Conservation (phyloP, 2,329 filamentous ascomycete genomes). For the Diaporthe ampelina region DNA sequence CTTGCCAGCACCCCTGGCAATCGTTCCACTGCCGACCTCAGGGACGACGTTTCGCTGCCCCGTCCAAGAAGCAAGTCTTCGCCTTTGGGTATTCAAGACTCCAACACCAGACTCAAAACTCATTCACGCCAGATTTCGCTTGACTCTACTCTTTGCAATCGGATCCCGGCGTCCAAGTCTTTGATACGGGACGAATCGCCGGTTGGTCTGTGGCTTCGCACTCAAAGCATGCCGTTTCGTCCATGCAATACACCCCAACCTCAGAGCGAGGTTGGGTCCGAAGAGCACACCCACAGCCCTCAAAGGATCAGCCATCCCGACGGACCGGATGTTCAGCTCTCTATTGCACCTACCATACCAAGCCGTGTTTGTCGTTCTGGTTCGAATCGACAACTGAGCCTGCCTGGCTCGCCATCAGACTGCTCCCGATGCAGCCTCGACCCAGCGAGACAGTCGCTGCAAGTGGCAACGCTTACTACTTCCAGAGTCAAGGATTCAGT, state of each 20-base stretch:
- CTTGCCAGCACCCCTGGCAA: conserved; percentile 28
- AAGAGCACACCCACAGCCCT: neutral
- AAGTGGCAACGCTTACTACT: neutral
- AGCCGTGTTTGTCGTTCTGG: neutral
- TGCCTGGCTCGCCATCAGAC: neutral
- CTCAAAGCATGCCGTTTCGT: conserved; percentile 37
- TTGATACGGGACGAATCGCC: conserved; percentile 39
- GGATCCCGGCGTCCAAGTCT: conserved; percentile 36
- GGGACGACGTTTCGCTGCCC: neutral
- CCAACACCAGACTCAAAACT: neutral
- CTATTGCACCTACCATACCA: neutral
- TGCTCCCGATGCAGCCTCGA: neutral
- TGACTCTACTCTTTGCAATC: conserved; percentile 13
- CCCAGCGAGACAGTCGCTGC: neutral
- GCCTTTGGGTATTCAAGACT: neutral
- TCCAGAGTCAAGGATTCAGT: neutral
- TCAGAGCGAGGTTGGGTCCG: conserved; percentile 26
- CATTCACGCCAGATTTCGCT: conserved; percentile 30
- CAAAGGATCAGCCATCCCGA: neutral
- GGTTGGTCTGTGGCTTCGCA: conserved; percentile 39
- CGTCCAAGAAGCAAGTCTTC: conserved; percentile 35
- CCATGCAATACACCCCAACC: conserved; percentile 17
- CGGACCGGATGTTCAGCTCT: neutral
- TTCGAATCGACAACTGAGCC: neutral
- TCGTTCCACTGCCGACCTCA: neutral